Percentiles rank a stretch among this genome's conserved stretches.
Evolutionary conservation across 2,329 filamentous ascomycete genomes (phyloP).

Genomic region (Cladosporium halotolerans): DNA sequence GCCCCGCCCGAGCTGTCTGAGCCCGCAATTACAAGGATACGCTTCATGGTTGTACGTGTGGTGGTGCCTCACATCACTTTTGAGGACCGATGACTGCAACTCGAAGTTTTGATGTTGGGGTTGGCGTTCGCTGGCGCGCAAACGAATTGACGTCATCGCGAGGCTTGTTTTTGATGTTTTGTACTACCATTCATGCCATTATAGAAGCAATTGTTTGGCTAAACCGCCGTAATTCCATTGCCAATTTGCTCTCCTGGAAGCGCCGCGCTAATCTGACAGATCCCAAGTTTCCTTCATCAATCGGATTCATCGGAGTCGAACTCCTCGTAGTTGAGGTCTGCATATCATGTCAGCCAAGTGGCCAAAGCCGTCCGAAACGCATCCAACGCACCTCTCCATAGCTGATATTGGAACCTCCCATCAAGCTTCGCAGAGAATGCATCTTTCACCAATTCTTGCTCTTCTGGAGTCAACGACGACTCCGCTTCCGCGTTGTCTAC

Average conservation of each 20-base stretch:
- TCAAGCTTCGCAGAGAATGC: slow-evolving; percentile 35
- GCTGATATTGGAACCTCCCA: slow-evolving; percentile 40
- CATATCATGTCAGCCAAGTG: neutral
- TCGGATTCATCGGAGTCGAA: slow-evolving; percentile 40
- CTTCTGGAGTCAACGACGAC: slow-evolving; percentile 33
- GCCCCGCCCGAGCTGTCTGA: slow-evolving; percentile 89
- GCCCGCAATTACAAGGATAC: slow-evolving; percentile 76
- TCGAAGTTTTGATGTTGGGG: neutral
- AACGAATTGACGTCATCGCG: slow-evolving; percentile 6
- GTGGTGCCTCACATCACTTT: slow-evolving; percentile 2
- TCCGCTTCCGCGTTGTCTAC: slow-evolving; percentile 42
- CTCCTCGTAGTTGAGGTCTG: slow-evolving; percentile 42
- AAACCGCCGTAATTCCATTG: too few species aligned
- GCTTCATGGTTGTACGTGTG: slow-evolving; percentile 28
- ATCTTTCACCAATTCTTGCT: slow-evolving; percentile 34
- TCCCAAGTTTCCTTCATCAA: slow-evolving; percentile 18
- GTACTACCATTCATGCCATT: neutral
- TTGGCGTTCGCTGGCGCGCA: neutral
- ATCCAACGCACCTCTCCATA: slow-evolving; percentile 34
- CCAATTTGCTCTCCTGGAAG: neutral
- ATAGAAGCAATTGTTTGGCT: too few species aligned
- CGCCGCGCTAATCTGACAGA: neutral
- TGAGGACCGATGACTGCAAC: neutral
- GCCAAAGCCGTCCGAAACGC: neutral
- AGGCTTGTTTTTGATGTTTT: slow-evolving; percentile 5